These are phyloP conservation scores for Hypsizygus ulmarius DNA, from an alignment of 1,284 basidiomycete genomes.

Conservation along the genomic window DNA sequence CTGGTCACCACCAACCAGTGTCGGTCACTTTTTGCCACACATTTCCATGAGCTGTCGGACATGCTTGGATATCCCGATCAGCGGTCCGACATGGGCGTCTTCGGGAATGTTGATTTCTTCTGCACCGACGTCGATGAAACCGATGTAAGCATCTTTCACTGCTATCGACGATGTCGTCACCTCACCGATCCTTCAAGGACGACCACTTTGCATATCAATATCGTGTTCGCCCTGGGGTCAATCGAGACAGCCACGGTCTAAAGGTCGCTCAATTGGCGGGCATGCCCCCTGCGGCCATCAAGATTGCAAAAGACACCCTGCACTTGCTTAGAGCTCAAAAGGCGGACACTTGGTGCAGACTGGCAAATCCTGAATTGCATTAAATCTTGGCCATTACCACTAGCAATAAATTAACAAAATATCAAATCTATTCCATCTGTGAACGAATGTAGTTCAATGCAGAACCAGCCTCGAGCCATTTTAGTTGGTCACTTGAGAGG, in stretches of 20 bases:
- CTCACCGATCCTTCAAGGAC: slow-evolving; percentile 42
- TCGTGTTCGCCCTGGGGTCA: slow-evolving; percentile 78
- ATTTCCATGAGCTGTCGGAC: slow-evolving; percentile 92
- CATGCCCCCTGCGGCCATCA: slow-evolving; percentile 67
- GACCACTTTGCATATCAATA: slow-evolving; percentile 84
- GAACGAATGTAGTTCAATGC: slow-evolving; percentile 84
- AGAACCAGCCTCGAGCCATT: slow-evolving; percentile 84
- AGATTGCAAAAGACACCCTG: slow-evolving; percentile 55
- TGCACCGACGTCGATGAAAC: slow-evolving; percentile 85
- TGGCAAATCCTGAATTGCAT: neutral
- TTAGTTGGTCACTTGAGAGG: slow-evolving; percentile 84
- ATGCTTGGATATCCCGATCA: slow-evolving; percentile 65
- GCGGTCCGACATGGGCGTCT: slow-evolving; percentile 42
- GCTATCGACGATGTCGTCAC: neutral
- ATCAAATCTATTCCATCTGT: slow-evolving; percentile 34
- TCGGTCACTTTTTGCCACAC: slow-evolving; percentile 91
- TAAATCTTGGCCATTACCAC: neutral
- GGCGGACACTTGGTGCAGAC: slow-evolving; percentile 7
- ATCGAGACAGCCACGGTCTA: slow-evolving; percentile 89
- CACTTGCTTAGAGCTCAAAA: slow-evolving; percentile 30
- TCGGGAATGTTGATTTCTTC: slow-evolving; percentile 74
- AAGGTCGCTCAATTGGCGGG: slow-evolving; percentile 89
- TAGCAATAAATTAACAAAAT: slow-evolving; percentile 6
- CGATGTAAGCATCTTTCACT: slow-evolving; percentile 44
- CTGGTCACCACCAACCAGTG: slow-evolving; percentile 74